These are phyloP conservation scores for Aspergillus eucalypticola DNA, from an alignment of 2,329 filamentous ascomycete genomes.

Conservation along the genomic window DNA sequence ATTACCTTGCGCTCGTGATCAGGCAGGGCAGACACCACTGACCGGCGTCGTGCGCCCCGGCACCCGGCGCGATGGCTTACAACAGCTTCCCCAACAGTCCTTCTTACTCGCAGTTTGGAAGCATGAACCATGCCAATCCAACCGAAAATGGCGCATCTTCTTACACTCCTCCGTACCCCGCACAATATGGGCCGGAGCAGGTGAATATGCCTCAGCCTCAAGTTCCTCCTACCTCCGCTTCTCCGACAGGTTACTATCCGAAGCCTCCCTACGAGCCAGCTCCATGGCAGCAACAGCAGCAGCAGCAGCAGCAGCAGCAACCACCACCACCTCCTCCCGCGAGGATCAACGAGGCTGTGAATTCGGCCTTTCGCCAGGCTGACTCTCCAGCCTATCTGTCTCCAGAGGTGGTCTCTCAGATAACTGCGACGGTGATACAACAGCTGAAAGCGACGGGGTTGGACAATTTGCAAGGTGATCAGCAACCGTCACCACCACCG, in stretches of 20 bases:
- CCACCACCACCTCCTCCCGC: slow-evolving; percentile 22
- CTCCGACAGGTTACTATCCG: slow-evolving; percentile 22
- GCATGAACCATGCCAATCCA: slow-evolving; percentile 23
- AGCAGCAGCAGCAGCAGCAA: slow-evolving; percentile 13
- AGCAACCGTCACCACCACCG: slow-evolving; percentile 21
- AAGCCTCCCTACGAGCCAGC: slow-evolving; percentile 22
- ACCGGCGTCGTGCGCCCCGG: neutral
- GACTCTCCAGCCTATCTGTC: slow-evolving; percentile 54
- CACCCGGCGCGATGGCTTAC: slow-evolving; percentile 41
- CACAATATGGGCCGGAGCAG: slow-evolving; percentile 31
- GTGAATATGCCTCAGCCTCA: slow-evolving; percentile 41
- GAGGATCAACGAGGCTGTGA: slow-evolving; percentile 59
- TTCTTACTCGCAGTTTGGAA: slow-evolving; percentile 31
- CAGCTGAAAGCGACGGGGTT: slow-evolving; percentile 54
- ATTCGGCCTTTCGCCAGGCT: slow-evolving; percentile 56
- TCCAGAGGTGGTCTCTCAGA: slow-evolving; percentile 62
- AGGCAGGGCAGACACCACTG: slow-evolving; percentile 1
- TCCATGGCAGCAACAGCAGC: slow-evolving; percentile 24
- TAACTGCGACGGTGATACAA: slow-evolving; percentile 60
- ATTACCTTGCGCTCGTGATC: slow-evolving; percentile 8
- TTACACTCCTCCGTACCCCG: slow-evolving; percentile 35
- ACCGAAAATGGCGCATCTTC: slow-evolving; percentile 29
- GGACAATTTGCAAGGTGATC: slow-evolving; percentile 32
- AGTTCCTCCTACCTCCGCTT: slow-evolving; percentile 24
- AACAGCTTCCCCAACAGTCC: slow-evolving; percentile 41